These are phyloP conservation scores for Rhizophagus prolifer DNA, from an alignment of 192 early-diverging fungal species.

Conservation along the genomic window DNA sequence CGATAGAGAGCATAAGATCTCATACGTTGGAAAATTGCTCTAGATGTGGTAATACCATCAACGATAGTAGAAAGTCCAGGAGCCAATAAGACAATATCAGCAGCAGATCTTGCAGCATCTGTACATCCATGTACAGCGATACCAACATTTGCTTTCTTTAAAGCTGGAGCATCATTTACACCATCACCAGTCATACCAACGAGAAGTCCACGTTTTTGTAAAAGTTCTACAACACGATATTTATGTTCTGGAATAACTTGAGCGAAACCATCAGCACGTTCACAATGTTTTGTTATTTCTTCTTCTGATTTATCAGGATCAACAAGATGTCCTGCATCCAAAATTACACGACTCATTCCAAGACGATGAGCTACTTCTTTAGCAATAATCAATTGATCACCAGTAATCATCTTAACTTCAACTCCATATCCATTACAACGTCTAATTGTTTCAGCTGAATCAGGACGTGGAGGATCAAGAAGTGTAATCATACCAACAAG, in stretches of 20 bases:
- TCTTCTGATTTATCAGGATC: conserved; percentile 77
- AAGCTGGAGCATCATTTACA: conserved; percentile 96
- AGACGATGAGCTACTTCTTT: conserved; percentile 90
- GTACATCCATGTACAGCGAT: conserved; percentile 96
- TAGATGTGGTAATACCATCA: conserved; percentile 85
- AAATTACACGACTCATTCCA: conserved; percentile 88
- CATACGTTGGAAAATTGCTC: conserved; percentile 96
- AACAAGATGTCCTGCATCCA: conserved; percentile 84
- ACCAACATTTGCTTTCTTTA: conserved; percentile 97
- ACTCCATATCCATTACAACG: conserved; percentile 87
- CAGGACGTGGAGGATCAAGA: conserved; percentile 86
- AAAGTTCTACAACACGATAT: conserved; percentile 92
- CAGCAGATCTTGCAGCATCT: conserved; percentile 91
- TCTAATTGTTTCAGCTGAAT: conserved; percentile 83
- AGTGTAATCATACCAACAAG: conserved; percentile 90
- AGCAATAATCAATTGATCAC: conserved; percentile 93
- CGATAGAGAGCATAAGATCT: conserved; percentile 90
- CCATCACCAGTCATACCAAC: conserved; percentile 98
- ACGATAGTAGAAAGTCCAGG: conserved; percentile 90
- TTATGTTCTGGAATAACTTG: conserved; percentile 99
- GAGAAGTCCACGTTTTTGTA: conserved; percentile 83
- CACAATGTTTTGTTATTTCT: conserved; percentile 78
- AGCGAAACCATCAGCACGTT: conserved; percentile 92
- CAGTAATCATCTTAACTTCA: conserved; percentile 95
- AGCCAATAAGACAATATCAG: conserved; percentile 92